Conservation (phyloP, 129 eudicot species). For the Artemisia annua region DNA sequence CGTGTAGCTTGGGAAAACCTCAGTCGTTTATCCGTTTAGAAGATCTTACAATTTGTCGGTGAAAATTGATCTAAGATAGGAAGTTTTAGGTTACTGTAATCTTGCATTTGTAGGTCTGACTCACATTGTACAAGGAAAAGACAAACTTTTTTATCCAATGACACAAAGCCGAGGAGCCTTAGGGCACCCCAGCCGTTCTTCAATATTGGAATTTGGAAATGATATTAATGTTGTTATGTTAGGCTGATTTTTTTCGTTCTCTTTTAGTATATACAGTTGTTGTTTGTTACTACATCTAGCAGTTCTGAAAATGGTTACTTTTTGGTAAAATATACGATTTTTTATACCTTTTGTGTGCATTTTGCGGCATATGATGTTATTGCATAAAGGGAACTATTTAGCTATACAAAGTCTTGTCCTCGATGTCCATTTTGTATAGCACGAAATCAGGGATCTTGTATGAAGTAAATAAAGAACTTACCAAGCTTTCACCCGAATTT, state of each 20-base stretch:
- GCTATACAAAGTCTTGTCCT: not conserved
- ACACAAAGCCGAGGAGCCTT: no score
- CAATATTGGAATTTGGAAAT: not conserved
- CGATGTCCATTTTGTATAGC: not conserved
- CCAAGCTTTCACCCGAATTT: slow-evolving; percentile 2
- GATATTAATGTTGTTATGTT: not conserved
- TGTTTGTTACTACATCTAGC: not conserved
- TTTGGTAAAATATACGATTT: not conserved
- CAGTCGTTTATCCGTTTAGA: not conserved
- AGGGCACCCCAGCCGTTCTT: not conserved
- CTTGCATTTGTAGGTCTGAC: no score
- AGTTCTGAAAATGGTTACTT: not conserved
- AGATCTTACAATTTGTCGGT: not conserved
- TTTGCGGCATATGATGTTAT: slow-evolving; percentile 1
- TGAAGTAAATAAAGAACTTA: not conserved
- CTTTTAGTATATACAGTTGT: not conserved
- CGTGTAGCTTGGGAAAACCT: no score
- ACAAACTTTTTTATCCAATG: not conserved
- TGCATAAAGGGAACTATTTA: slow-evolving; percentile 2
- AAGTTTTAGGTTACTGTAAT: not conserved
- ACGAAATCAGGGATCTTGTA: slow-evolving; percentile 2
- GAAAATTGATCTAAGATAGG: not conserved
- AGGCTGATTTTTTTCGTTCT: not conserved
- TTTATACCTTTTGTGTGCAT: not conserved
- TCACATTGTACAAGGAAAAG: not conserved